These are phyloP conservation scores for Coemansia asiatica DNA, from an alignment of 192 early-diverging fungal genomes.

Conservation along the genomic window DNA sequence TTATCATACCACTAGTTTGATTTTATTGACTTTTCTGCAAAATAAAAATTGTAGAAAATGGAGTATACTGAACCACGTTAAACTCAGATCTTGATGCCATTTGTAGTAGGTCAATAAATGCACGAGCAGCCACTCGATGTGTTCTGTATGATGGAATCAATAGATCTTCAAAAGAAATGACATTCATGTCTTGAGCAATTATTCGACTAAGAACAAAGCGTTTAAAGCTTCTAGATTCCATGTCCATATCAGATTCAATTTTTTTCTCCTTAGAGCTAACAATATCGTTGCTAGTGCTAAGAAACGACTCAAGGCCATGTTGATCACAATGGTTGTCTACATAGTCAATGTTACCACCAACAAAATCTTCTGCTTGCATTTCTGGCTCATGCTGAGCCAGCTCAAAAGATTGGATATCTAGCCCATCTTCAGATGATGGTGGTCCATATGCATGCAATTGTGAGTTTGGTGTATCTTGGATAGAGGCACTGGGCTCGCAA, in stretches of 20 bases:
- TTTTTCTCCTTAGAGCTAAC: background rate
- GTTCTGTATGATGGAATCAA: conserved; percentile 22
- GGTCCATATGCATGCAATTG: conserved; percentile 30
- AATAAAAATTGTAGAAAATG: conserved; percentile 20
- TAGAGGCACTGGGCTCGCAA: conserved; percentile 12
- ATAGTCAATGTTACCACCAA: background rate
- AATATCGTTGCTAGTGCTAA: conserved; percentile 16
- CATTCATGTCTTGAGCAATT: conserved; percentile 1
- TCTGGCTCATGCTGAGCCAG: conserved; percentile 22
- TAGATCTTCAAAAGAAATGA: conserved; percentile 22
- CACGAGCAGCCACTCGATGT: conserved; percentile 40
- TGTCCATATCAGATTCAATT: conserved; percentile 7
- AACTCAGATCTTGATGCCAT: conserved; percentile 37
- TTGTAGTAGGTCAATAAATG: conserved; percentile 43
- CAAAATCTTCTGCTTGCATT: background rate
- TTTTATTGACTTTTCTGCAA: background rate
- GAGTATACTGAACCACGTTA: conserved; percentile 15
- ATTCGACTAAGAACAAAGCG: conserved; percentile 24
- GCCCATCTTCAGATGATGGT: conserved; percentile 28
- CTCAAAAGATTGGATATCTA: conserved; percentile 41
- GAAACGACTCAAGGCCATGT: conserved; percentile 41
- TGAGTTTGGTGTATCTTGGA: conserved; percentile 19
- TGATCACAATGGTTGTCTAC: background rate
- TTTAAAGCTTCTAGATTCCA: conserved; percentile 30
- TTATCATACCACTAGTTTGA: no score